Percentiles rank a stretch among this genome's conserved stretches.
Evolutionary conservation across 176 grass and related monocot species (phyloP).

Genomic region (Areca catechu): DNA sequence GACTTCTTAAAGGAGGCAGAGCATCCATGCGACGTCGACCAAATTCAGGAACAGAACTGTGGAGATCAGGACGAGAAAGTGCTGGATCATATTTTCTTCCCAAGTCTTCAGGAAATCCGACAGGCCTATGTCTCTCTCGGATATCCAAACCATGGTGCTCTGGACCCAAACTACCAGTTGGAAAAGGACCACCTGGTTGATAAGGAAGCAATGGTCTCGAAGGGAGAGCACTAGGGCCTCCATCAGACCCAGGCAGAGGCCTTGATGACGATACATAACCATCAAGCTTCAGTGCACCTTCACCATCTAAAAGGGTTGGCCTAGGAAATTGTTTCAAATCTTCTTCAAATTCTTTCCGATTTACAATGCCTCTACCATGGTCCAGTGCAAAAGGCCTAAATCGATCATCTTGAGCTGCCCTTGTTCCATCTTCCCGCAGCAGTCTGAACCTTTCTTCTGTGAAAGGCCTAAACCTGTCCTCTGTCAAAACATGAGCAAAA

Average conservation of each 20-base stretch:
- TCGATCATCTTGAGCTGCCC: conserved; percentile 21
- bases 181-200: conserved; percentile 36
- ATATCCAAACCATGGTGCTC: conserved; percentile 13
- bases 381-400: conserved; percentile 28
- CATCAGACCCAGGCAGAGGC: conserved; percentile 26
- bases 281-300: conserved; percentile 24
- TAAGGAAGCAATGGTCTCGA: conserved; percentile 36
- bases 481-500: conserved; percentile 2
- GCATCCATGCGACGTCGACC: conserved; percentile 37
- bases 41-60: conserved; percentile 42
- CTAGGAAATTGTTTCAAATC: conserved; percentile 39
- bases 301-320: conserved; percentile 36
- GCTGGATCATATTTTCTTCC: conserved; percentile 30
- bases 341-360: conserved; percentile 41
- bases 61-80: conserved; percentile 24
- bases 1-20: conserved; percentile 43
- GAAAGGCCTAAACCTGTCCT: conserved; percentile 15
- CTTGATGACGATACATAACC: conserved; percentile 5
- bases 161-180: neutral
- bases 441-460: conserved; percentile 19
- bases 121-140: conserved; percentile 20
- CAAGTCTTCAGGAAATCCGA: conserved; percentile 36
- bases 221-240: conserved; percentile 24
- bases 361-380: conserved; percentile 35
- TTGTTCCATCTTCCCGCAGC: conserved; percentile 39